Evolutionary conservation across 495 filamentous ascomycete genomes (phyloP), one percentile per base, ranked within the genome.

Genomic region (Tuber calosporum): DNA sequence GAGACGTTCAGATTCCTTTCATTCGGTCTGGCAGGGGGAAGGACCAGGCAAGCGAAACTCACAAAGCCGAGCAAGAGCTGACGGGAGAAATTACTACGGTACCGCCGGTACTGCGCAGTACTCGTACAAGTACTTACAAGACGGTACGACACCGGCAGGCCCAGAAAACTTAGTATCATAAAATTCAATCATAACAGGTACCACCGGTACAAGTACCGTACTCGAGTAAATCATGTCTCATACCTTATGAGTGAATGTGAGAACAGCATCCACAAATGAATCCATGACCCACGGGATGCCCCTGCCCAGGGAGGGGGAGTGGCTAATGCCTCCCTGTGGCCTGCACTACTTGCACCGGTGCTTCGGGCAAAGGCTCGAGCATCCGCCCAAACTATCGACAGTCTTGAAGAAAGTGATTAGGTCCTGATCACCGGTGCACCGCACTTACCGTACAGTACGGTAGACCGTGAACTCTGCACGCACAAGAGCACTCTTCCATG

Each of bases 371-470:
- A n/a, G 1, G 43, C 7, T n/a, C 11, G 11, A 5, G 9, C 17
- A 34, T 62, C 53, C 17, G 53, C 26, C 4, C 11, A 30, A 13
- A 34, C 4, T 62, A 34, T 62, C 7, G 53, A 62, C 26, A 62
- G 53, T 26, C 53, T 9, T 62, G 34, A 62, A 13, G 13, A 62
- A 62, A 13, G 13, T 17, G 26, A 62, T 62, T 62, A 26, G 26
- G 53, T 62, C 53, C 53, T 34, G 53, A 62, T 62, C 53, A 62
- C 53, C 53, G 53, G 13, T 62, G 53, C 53, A 30, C 53, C 13
- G 26, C 53, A 34, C 53, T 17, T 30, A 17, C 53, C 53, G 53
- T 30, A 62, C 26, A 62, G 26, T 30, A 62, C 26, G 34, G 26
- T 5, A 17, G 26, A 19, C 53, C 26, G 53, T 62, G 53, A 62